Evolutionary conservation across 1,284 basidiomycete genomes (phyloP).

Genomic region (Pseudozyma pruni): DNA sequence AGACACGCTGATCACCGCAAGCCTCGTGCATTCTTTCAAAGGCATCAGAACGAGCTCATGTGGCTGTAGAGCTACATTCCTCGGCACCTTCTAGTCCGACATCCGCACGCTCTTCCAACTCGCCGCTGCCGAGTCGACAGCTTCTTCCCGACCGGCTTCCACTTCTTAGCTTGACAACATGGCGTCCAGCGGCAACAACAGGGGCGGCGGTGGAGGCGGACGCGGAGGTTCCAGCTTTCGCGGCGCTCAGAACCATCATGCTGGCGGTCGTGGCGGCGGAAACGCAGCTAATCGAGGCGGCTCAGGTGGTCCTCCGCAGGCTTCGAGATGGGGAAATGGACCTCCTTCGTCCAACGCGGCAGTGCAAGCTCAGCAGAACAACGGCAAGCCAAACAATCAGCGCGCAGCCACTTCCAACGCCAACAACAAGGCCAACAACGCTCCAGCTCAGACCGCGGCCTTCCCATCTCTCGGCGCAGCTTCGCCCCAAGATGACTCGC

Average conservation of each 20-base stretch:
- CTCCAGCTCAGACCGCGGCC: constrained; percentile 16
- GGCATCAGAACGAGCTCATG: too few relatives aligned
- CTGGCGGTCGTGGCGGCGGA: constrained; percentile 30
- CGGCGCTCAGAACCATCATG: constrained; percentile 17
- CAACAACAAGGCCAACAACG: constrained; percentile 16
- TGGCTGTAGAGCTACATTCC: too few relatives aligned
- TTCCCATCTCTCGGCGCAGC: constrained; percentile 34
- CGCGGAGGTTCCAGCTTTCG: constrained; percentile 29
- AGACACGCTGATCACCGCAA: too few relatives aligned
- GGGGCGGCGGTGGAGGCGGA: constrained; percentile 20
- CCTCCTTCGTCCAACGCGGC: constrained; percentile 25
- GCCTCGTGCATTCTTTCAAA: too few relatives aligned
- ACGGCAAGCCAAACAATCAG: constrained; percentile 27
- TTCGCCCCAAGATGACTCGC: constrained; percentile 24
- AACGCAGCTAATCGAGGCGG: constrained; percentile 22
- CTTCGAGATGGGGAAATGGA: constrained; percentile 36
- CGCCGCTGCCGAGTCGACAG: too few relatives aligned
- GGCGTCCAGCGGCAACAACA: constrained; percentile 36
- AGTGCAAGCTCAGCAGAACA: constrained; percentile 11
- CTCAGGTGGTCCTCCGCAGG: constrained; percentile 24
- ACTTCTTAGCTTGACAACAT: constrained; percentile 13
- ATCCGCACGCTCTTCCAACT: too few relatives aligned
- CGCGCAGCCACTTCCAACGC: constrained; percentile 9
- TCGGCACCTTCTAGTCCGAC: too few relatives aligned
- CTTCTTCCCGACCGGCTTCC: too few relatives aligned